phyloP scores from a whole-genome alignment of 495 filamentous ascomycete genomes.

The Podospora appendiculata region DNA sequence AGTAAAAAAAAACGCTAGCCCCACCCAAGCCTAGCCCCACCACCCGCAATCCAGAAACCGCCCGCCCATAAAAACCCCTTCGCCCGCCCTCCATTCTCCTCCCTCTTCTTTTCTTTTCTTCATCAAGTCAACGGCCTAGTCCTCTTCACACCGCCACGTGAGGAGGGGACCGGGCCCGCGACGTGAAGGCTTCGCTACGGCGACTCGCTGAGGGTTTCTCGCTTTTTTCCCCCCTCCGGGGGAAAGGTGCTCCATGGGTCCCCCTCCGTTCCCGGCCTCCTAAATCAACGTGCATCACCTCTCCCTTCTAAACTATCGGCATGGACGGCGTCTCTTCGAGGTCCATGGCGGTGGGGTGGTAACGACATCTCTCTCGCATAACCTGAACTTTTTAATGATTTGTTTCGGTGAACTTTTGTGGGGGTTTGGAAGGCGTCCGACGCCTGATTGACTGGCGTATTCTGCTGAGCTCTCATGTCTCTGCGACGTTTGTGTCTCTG shows the following conservation, averaged over 20 bases:
- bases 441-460: too few species aligned
- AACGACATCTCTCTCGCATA: conserved; percentile 16
- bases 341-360: conserved; percentile 27
- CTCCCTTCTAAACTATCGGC: conserved; percentile 14
- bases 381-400: not conserved
- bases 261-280: conserved; percentile 34
- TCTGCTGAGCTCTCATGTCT: too few species aligned
- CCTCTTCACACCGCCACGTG: conserved; percentile 27
- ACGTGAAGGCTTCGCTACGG: conserved; percentile 22
- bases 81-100: not conserved
- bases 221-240: not conserved
- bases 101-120: conserved; percentile 1
- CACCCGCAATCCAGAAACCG: not conserved
- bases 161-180: conserved; percentile 4
- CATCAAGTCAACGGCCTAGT: conserved; percentile 2
- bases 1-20: not conserved
- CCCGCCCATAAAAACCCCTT: not conserved
- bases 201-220: conserved; percentile 32
- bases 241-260: conserved; percentile 14
- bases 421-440: too few species aligned
- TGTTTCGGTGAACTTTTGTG: too few species aligned
- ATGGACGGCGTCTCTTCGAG: conserved; percentile 18
- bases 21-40: not conserved
- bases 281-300: conserved; percentile 21
- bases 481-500: too few species aligned